A percentile compares a stretch with the other conserved stretches of the same genome.
Evolutionary conservation across 768 basidiomycete species (phyloP).

Genomic region (Amanita rubescens): DNA sequence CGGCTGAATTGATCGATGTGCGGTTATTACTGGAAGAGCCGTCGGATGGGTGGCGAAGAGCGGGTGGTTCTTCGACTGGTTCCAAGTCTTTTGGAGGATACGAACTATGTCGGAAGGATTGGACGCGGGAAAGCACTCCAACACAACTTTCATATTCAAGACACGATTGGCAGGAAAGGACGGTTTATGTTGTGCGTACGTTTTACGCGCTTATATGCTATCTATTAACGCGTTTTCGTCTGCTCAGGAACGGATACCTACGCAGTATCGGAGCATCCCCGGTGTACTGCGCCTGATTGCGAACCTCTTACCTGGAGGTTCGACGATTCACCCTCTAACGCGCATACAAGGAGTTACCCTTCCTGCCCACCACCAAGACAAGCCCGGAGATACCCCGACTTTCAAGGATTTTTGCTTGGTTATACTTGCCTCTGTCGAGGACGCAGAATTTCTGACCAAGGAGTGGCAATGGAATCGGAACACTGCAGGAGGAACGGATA

Average conservation of each 20-base stretch:
- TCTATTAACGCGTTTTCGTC: not conserved
- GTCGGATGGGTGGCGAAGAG: slow-evolving; percentile 19
- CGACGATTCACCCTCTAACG: slow-evolving; percentile 5
- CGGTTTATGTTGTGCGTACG: slow-evolving; percentile 54
- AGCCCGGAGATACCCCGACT: slow-evolving; percentile 42
- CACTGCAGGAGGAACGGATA: not conserved
- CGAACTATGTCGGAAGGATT: slow-evolving; percentile 53
- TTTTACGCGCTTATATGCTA: not conserved
- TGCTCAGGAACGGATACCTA: slow-evolving; percentile 64
- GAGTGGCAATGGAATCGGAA: slow-evolving; percentile 57
- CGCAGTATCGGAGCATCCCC: slow-evolving; percentile 41
- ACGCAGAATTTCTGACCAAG: slow-evolving; percentile 34
- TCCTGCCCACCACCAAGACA: slow-evolving; percentile 60
- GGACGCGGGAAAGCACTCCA: slow-evolving; percentile 20
- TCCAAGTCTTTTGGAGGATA: slow-evolving; percentile 37
- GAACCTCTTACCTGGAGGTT: slow-evolving; percentile 22
- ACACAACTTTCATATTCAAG: slow-evolving; percentile 19
- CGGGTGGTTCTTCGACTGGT: slow-evolving; percentile 10
- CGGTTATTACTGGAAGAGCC: slow-evolving; percentile 49
- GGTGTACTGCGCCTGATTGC: slow-evolving; percentile 40
- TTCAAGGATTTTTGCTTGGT: slow-evolving; percentile 77
- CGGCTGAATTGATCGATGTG: slow-evolving; percentile 43
- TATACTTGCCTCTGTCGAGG: slow-evolving; percentile 35
- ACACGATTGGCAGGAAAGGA: slow-evolving; percentile 54
- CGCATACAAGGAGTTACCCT: slow-evolving; percentile 48